These are phyloP conservation scores for Xylariaceae sp. DNA, from an alignment of 2,329 filamentous ascomycete species.

Conservation along the genomic window DNA sequence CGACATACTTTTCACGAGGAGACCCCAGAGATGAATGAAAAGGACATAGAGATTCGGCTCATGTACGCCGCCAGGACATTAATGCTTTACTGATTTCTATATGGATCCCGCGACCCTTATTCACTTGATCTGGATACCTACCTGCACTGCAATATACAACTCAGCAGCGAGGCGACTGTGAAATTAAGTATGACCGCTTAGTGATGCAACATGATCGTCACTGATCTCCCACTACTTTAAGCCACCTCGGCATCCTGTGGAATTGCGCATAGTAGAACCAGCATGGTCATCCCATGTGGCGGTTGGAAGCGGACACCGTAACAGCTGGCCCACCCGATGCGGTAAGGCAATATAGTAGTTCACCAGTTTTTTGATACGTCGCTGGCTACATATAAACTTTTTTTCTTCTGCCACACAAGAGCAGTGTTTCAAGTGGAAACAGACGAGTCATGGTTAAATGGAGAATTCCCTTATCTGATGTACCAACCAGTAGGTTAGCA, in stretches of 20 bases:
- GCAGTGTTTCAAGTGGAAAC: neutral
- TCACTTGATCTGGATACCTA: neutral
- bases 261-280: too few relatives aligned
- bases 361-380: neutral
- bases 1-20: conserved; percentile 1
- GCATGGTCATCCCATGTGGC: too few relatives aligned
- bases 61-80: neutral
- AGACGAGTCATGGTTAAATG: conserved; percentile 1
- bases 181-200: too few relatives aligned
- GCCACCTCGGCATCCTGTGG: too few relatives aligned
- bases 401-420: neutral
- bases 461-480: conserved; percentile 20
- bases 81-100: neutral
- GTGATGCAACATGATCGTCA: too few relatives aligned
- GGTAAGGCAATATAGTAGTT: too few relatives aligned
- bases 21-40: conserved; percentile 1
- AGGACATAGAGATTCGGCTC: conserved; percentile 1
- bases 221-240: too few relatives aligned
- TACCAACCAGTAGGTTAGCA: neutral
- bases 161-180: too few relatives aligned
- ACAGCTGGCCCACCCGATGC: too few relatives aligned
- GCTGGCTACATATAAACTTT: neutral
- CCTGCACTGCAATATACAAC: neutral
- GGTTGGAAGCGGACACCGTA: too few relatives aligned
- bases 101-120: conserved; percentile 4